Base-by-base conservation (phyloP, 2,329 filamentous ascomycete genomes). In the Arthrinium phaeospermum region DNA sequence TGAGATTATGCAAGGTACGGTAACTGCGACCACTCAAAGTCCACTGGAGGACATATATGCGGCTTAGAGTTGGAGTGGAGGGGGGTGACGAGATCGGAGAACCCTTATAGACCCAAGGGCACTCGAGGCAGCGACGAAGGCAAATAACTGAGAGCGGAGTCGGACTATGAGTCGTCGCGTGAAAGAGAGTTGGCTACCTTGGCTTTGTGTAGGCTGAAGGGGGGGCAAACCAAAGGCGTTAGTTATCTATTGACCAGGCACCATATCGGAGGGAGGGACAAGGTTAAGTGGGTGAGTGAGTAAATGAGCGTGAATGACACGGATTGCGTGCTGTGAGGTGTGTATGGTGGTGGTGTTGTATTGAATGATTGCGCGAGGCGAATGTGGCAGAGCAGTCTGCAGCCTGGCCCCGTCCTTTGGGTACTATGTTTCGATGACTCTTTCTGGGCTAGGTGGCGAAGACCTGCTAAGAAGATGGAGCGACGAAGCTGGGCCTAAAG, bases 401-500 rank as follows among this genome's bases (percentile, higher is more conserved):
- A 64, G 57, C 57, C 57, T 64, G 57, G 57, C 22, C 30, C 30
- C 67, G n/a, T 45, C 27, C 53, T 46, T 68, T 71, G 69, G 61
- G 49, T 67, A 68, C 67, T 68, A 68, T 75, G 75, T 73, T 41
- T 41, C 57, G 79, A 81, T 81, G 79, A 81, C 79, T 81, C 80
- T 80, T 80, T 80, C 74, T 75, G 75, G 74, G 74, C 77, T 78
- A 78, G 77, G 80, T 81, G 80, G 80, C 80, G 78, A 81, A 79
- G 80, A 53, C 47, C 34, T 49, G 67, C 67, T 46, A 49, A 37
- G 68, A 49, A 37, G 68, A 70, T 57, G 68, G 68, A 70, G 68
- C 75, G 75, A 72, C 75, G 73, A 75, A 75, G 16, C 75, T 75
- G 72, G 74, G 74, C 71, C 72, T 76, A 72, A 75, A 75, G 75